A percentile compares a stretch with the other conserved stretches of the same genome.
These are phyloP conservation scores for Ustilago lituana DNA, from an alignment of 1,284 basidiomycete genomes.

Conservation along the genomic window DNA sequence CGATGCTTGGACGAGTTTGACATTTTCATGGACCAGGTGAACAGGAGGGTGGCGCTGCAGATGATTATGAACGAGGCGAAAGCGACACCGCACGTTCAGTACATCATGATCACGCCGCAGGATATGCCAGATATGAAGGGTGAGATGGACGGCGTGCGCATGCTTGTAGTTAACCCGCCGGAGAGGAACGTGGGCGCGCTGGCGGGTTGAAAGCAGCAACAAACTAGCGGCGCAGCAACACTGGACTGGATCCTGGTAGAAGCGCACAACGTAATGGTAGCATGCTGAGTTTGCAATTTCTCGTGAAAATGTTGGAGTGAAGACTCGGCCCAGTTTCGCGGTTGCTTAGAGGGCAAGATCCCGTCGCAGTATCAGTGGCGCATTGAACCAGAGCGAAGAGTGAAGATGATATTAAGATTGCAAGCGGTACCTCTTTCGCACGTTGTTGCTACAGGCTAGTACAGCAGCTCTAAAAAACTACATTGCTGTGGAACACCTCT, in stretches of 20 bases:
- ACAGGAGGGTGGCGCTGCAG: constrained; percentile 87
- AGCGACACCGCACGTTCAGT: constrained; percentile 48
- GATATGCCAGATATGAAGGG: constrained; percentile 54
- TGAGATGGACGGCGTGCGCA: constrained; percentile 27
- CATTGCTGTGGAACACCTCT: too few relatives aligned
- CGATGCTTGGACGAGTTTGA: constrained; percentile 85
- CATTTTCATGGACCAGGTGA: constrained; percentile 95
- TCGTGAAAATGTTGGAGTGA: too few relatives aligned
- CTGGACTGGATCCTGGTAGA: too few relatives aligned
- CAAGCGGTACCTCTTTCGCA: too few relatives aligned
- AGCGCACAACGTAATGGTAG: not conserved
- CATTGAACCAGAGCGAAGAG: too few relatives aligned
- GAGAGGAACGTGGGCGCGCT: constrained; percentile 25
- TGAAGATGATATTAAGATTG: too few relatives aligned
- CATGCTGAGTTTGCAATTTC: too few relatives aligned
- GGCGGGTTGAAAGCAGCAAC: constrained; percentile 10
- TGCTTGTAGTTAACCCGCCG: constrained; percentile 34
- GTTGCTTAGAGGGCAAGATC: too few relatives aligned
- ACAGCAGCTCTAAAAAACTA: not conserved
- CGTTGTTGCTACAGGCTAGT: too few relatives aligned
- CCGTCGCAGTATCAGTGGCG: too few relatives aligned
- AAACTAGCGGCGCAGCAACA: too few relatives aligned
- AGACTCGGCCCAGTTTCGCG: too few relatives aligned
- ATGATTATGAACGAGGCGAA: constrained; percentile 73
- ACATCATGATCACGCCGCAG: constrained; percentile 63